Base-by-base conservation (phyloP, 768 basidiomycete species). In the Rhodocollybia butyracea region DNA sequence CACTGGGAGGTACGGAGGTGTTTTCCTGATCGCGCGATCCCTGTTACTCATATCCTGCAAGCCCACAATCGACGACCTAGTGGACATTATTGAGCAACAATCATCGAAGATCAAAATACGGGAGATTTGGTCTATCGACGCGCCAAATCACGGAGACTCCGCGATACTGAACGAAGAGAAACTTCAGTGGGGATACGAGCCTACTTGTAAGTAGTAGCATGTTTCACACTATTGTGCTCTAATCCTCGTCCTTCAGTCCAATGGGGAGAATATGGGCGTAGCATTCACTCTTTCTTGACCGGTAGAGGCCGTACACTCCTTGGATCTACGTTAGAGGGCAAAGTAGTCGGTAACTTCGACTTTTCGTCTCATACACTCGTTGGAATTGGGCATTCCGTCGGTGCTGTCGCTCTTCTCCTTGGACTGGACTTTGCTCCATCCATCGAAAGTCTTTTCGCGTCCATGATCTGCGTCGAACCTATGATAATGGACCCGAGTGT, bases 381-480 rank as follows among this genome's bases (percentile, higher is more conserved):
- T 15, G 79, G 76, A 3, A 67, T 84, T 15, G 82, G 79, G 0
- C 82, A 84, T 60, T 84, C 82, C 0, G 80, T 83, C 77, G 80
- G 81, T 7, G 78, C 76, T n/a, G 26, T 50, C 6, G 34, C 48
- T 22, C 34, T 50, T 11, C 34, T 38, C 7, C 32, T 50, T 17
- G n/a, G 32, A 15, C 32, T 50, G 10, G 34, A 50, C 22, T 50
- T 50, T 38, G 48, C 13, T 22, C 48, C 48, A 7, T 50, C 48
- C 8, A 51, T 80, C 8, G 48, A 50, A 27, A 34, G 22, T 19
- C 65, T 68, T 15, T 80, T 73, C 52, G 59, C 68, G 5, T 67
- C 72, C 1, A 56, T 79, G 10, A 68, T 82, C 52, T 64, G 81
- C 6, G 70, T 77, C 51, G 81, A 83, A 38, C 68, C 75, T 2